These are phyloP conservation scores for Linnemannia schmuckeri DNA, from an alignment of 192 early-diverging fungal genomes.

Conservation along the genomic window DNA sequence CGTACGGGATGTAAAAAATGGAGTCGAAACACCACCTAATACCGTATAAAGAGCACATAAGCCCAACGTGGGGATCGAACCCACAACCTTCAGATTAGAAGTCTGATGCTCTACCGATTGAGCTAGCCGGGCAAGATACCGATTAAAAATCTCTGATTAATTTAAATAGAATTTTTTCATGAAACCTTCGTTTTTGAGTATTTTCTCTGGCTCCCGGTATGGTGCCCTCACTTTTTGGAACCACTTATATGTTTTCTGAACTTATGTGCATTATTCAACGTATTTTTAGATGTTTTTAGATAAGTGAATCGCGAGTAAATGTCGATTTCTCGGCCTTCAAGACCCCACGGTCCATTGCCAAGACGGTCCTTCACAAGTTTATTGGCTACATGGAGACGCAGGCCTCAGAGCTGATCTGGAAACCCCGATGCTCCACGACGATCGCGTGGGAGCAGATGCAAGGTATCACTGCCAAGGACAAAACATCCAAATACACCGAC, in stretches of 20 bases:
- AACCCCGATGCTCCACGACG: too few relatives aligned
- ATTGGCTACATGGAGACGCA: too few relatives aligned
- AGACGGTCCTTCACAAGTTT: too few relatives aligned
- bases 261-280: background rate
- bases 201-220: background rate
- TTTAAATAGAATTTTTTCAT: background rate
- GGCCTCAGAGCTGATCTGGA: too few relatives aligned
- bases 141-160: background rate
- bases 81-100: conserved; percentile 57
- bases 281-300: background rate
- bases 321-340: too few relatives aligned
- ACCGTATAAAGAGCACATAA: background rate
- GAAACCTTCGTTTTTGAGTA: background rate
- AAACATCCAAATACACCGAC: too few relatives aligned
- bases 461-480: too few relatives aligned
- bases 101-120: conserved; percentile 57
- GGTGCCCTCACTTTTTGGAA: background rate
- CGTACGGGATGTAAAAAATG: too few relatives aligned
- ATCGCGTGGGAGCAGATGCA: too few relatives aligned
- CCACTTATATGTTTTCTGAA: background rate
- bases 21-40: too few relatives aligned
- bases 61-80: conserved; percentile 56
- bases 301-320: background rate
- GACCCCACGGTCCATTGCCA: too few relatives aligned
- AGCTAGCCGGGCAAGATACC: conserved; percentile 35